phyloP scores from a whole-genome alignment of 2,329 filamentous ascomycete species.

The Didymella pomorum region DNA sequence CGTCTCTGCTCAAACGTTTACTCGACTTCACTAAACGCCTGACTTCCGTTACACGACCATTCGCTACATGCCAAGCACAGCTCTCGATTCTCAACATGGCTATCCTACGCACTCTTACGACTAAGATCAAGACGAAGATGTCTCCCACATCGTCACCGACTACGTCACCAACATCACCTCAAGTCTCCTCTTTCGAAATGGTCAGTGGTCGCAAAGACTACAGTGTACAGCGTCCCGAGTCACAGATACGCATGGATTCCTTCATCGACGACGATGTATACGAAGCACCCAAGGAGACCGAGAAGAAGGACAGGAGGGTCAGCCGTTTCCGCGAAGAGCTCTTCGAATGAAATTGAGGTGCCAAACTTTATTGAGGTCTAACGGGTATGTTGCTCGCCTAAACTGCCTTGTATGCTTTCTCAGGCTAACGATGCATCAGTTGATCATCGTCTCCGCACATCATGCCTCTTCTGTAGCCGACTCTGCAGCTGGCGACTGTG shows the following conservation, averaged over 20 bases:
- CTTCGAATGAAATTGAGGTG: constrained; percentile 3
- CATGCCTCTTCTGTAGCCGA: constrained; percentile 20
- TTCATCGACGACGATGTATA: constrained; percentile 31
- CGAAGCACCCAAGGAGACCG: constrained; percentile 23
- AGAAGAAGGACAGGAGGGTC: constrained; percentile 34
- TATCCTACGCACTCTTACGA: constrained; percentile 40
- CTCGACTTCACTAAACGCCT: not conserved
- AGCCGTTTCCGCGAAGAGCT: constrained; percentile 46
- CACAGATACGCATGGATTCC: constrained; percentile 29
- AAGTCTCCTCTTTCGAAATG: constrained; percentile 34
- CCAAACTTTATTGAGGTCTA: not conserved
- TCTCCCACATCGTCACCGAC: constrained; percentile 36
- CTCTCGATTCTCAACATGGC: constrained; percentile 34
- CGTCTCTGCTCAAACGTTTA: constrained; percentile 5
- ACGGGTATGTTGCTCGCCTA: constrained; percentile 24
- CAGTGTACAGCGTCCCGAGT: constrained; percentile 24
- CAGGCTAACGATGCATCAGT: constrained; percentile 10
- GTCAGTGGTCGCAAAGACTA: constrained; percentile 33
- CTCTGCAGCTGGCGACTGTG: constrained; percentile 4
- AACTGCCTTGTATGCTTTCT: not conserved
- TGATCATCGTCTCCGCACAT: constrained; percentile 1
- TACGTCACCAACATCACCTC: constrained; percentile 32
- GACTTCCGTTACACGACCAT: constrained; percentile 1
- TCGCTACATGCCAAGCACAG: constrained; percentile 16
- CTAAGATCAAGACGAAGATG: constrained; percentile 43